Conservation (phyloP, 768 basidiomycete species). For the Ramaria sp. region DNA sequence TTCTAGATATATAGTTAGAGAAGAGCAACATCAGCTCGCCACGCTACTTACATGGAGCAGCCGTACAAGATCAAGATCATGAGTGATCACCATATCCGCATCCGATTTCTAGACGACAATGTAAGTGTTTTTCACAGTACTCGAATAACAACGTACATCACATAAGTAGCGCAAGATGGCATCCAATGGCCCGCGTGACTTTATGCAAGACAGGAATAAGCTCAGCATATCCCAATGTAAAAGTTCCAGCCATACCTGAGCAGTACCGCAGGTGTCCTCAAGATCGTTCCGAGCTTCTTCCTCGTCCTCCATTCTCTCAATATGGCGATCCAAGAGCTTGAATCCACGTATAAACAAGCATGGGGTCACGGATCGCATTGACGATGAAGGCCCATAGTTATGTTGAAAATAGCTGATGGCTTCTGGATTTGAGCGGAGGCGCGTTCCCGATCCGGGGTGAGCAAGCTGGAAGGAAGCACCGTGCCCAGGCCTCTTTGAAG, state of each 20-base stretch:
- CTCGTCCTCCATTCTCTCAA: background rate
- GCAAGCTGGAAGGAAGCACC: background rate
- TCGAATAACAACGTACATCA: background rate
- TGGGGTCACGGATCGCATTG: background rate
- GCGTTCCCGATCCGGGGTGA: background rate
- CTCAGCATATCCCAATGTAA: background rate
- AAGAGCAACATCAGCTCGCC: background rate
- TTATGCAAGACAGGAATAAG: background rate
- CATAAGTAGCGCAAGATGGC: conserved; percentile 2
- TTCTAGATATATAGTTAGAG: background rate
- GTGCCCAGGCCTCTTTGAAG: background rate
- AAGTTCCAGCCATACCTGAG: background rate
- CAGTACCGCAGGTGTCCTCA: background rate
- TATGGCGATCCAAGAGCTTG: conserved; percentile 2
- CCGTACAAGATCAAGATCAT: background rate
- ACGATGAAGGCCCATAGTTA: background rate
- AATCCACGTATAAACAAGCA: conserved; percentile 3
- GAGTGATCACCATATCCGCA: conserved; percentile 2
- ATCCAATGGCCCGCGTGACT: background rate
- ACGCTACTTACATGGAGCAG: background rate
- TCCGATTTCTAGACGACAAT: background rate
- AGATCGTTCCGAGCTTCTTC: background rate
- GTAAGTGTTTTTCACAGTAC: background rate
- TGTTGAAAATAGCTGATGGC: background rate
- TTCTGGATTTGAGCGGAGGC: background rate